These are phyloP conservation scores for Ophiosphaerella narmari DNA, from an alignment of 2,329 filamentous ascomycete genomes.

Conservation along the genomic window DNA sequence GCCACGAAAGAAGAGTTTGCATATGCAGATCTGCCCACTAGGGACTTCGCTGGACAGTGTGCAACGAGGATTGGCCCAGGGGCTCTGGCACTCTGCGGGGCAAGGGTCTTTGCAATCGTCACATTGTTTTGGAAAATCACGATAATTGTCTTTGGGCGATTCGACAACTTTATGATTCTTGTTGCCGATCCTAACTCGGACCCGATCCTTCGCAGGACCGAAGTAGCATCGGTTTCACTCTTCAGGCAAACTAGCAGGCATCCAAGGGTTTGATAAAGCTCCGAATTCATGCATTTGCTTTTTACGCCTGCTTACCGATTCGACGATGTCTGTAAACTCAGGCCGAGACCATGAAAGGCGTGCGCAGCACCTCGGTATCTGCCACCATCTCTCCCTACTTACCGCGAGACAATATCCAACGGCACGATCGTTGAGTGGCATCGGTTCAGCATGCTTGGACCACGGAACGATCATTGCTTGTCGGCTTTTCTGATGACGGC, in stretches of 20 bases:
- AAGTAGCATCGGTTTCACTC: conserved; percentile 15
- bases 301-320: not conserved
- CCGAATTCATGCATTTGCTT: conserved; percentile 7
- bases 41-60: too few relatives aligned
- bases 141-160: not conserved
- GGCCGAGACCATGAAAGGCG: not conserved
- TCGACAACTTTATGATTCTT: conserved; percentile 7
- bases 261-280: conserved; percentile 5
- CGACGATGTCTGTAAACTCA: not conserved
- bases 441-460: conserved; percentile 21
- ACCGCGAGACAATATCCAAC: conserved; percentile 3
- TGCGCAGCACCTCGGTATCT: not conserved
- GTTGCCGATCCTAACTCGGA: conserved; percentile 22
- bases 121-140: not conserved
- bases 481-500: conserved; percentile 11
- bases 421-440: conserved; percentile 27
- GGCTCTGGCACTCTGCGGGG: too few relatives aligned
- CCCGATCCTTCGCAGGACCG: conserved; percentile 23
- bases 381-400: not conserved
- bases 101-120: too few relatives aligned
- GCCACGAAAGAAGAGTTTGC: too few relatives aligned
- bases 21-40: too few relatives aligned
- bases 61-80: too few relatives aligned
- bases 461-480: conserved; percentile 23
- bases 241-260: conserved; percentile 5